Percentiles rank a stretch among this genome's conserved stretches.
These are phyloP conservation scores for Dovyalis caffra DNA, from an alignment of 345 rosid genomes.

Conservation along the genomic window DNA sequence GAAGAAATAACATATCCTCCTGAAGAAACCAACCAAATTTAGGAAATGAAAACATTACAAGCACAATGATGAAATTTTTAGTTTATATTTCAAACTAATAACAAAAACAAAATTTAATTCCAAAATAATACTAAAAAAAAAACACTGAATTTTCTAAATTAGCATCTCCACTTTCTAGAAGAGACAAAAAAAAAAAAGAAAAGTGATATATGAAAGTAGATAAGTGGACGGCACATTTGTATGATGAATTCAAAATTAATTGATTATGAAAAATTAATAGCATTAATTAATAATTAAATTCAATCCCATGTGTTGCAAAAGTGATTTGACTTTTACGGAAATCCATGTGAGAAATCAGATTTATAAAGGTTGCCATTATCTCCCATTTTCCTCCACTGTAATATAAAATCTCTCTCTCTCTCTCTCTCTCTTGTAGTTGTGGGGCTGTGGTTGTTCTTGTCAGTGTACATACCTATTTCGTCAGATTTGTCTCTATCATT, in stretches of 20 bases:
- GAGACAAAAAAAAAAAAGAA: too few relatives aligned
- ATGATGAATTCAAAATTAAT: not conserved
- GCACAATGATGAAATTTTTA: too few relatives aligned
- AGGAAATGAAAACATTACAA: too few relatives aligned
- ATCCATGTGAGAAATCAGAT: not conserved
- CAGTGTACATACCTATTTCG: not conserved
- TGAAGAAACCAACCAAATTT: too few relatives aligned
- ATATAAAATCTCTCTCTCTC: not conserved
- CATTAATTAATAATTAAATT: not conserved
- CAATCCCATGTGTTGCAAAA: not conserved
- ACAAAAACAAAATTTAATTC: too few relatives aligned
- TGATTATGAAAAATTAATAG: not conserved
- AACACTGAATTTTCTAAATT: too few relatives aligned
- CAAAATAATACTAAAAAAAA: too few relatives aligned
- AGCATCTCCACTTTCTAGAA: too few relatives aligned
- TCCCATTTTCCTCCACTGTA: not conserved
- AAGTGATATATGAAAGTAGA: too few relatives aligned
- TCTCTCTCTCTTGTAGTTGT: not conserved
- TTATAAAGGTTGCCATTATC: not conserved
- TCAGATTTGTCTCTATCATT: not conserved
- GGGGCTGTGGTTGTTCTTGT: conserved; percentile 1
- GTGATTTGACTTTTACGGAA: not conserved
- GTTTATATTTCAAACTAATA: too few relatives aligned
- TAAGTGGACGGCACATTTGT: not conserved
- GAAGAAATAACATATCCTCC: too few relatives aligned